Percentiles rank a stretch among this genome's conserved stretches.
Conservation (phyloP, 495 filamentous ascomycete genomes). For the Penicillium malachiteum region DNA sequence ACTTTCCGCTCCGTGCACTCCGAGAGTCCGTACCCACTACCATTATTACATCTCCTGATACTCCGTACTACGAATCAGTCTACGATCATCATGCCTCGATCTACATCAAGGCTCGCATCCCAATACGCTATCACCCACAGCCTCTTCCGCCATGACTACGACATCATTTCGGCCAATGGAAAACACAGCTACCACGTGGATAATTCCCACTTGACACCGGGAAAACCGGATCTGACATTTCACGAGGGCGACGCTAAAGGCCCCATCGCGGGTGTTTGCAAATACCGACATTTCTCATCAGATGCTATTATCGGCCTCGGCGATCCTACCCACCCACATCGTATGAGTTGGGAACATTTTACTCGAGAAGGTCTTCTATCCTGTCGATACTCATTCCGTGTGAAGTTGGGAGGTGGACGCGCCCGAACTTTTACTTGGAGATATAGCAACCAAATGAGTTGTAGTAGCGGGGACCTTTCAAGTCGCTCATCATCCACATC, state of each 20-base stretch:
- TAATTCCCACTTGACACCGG: constrained; percentile 25
- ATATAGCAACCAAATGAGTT: constrained; percentile 26
- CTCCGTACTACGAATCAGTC: too few relatives aligned
- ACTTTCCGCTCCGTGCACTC: not conserved
- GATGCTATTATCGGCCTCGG: constrained; percentile 34
- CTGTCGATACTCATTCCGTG: constrained; percentile 28
- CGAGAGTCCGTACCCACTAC: not conserved
- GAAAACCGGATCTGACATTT: constrained; percentile 36
- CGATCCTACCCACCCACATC: constrained; percentile 18
- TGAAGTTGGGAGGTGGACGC: constrained; percentile 11
- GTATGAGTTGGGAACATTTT: constrained; percentile 28
- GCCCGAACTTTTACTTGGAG: constrained; percentile 33
- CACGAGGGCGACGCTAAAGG: constrained; percentile 29
- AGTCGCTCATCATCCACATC: constrained; percentile 11
- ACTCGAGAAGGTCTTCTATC: constrained; percentile 19
- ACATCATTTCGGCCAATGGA: constrained; percentile 21
- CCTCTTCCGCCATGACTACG: constrained; percentile 26
- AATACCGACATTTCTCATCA: constrained; percentile 37
- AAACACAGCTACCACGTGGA: constrained; percentile 27
- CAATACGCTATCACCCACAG: constrained; percentile 29
- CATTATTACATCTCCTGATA: not conserved
- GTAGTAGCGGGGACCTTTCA: not conserved
- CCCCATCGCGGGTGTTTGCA: constrained; percentile 29
- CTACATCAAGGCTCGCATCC: not conserved
- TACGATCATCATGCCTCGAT: not conserved